phyloP scores from a whole-genome alignment of 2,329 filamentous ascomycete genomes.

The Chlorencoelia australis region DNA sequence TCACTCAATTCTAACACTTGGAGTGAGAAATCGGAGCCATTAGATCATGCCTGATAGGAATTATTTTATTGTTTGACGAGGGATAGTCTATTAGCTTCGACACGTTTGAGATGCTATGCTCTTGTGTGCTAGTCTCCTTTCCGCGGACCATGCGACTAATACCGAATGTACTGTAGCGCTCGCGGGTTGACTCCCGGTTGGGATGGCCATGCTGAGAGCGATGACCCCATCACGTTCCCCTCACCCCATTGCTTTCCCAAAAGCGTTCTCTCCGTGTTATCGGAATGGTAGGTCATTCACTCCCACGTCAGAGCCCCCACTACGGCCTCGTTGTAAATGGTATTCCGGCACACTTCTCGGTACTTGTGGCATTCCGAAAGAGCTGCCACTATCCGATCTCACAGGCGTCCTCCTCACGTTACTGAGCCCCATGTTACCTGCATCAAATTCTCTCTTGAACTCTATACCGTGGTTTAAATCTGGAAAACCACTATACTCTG shows the following conservation, averaged over 20 bases:
- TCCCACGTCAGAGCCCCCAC: not conserved
- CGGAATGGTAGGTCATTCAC: not conserved
- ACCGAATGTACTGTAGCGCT: no score
- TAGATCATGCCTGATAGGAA: no score
- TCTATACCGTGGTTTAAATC: conserved; percentile 7
- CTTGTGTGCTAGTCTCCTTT: no score
- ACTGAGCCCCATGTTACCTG: not conserved
- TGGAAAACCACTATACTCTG: conserved; percentile 7
- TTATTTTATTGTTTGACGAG: no score
- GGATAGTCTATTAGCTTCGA: no score
- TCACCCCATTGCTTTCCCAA: not conserved
- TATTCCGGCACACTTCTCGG: conserved; percentile 6
- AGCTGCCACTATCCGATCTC: conserved; percentile 5
- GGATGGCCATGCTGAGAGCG: not conserved
- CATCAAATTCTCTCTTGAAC: conserved; percentile 5
- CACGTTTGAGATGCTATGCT: no score
- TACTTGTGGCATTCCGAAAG: conserved; percentile 6
- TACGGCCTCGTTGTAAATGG: not conserved
- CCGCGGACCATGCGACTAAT: no score
- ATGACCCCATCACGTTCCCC: not conserved
- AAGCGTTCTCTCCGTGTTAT: not conserved
- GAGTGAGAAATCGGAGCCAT: no score
- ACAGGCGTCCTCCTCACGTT: conserved; percentile 5
- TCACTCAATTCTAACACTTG: no score
- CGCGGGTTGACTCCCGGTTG: no score